phyloP scores from a whole-genome alignment of 2,329 filamentous ascomycete genomes.

The Lecanoromycetidae sp. region DNA sequence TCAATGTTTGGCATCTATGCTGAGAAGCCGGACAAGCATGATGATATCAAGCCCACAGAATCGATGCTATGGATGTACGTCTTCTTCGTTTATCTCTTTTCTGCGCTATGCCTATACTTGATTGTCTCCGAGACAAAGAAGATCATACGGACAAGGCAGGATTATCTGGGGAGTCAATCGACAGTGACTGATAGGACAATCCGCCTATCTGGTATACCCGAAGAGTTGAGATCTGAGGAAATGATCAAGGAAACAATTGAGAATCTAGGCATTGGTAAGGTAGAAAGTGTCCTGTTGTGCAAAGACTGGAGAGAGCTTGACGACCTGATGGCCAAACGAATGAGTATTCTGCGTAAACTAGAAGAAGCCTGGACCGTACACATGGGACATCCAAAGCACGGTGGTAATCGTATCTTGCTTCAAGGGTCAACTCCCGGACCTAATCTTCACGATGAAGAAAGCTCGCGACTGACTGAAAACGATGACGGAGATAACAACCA shows the following conservation, averaged over 20 bases:
- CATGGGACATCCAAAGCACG: constrained; percentile 39
- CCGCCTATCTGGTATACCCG: constrained; percentile 75
- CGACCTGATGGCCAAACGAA: constrained; percentile 55
- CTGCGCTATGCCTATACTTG: constrained; percentile 65
- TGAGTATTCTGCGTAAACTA: constrained; percentile 54
- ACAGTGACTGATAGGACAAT: constrained; percentile 96
- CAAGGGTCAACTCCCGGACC: constrained; percentile 29
- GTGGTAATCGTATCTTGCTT: constrained; percentile 21
- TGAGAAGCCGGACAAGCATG: not conserved
- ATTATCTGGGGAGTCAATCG: constrained; percentile 83
- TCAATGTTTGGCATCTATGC: not conserved
- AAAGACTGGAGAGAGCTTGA: constrained; percentile 79
- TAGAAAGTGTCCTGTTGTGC: constrained; percentile 78
- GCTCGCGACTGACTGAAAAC: constrained; percentile 45
- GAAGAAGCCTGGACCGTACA: constrained; percentile 76
- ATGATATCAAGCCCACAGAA: constrained; percentile 9
- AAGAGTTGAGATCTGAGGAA: constrained; percentile 63
- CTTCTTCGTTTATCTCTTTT: constrained; percentile 90
- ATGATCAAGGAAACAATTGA: constrained; percentile 81
- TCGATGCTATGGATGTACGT: constrained; percentile 64
- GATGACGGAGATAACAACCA: constrained; percentile 29
- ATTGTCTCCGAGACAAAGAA: constrained; percentile 72
- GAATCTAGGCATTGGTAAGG: constrained; percentile 74
- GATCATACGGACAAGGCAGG: constrained; percentile 74
- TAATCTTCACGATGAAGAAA: constrained; percentile 43